Evolutionary conservation across 345 rosid genomes (phyloP).

Genomic region (Chamaenerion angustifolium): DNA sequence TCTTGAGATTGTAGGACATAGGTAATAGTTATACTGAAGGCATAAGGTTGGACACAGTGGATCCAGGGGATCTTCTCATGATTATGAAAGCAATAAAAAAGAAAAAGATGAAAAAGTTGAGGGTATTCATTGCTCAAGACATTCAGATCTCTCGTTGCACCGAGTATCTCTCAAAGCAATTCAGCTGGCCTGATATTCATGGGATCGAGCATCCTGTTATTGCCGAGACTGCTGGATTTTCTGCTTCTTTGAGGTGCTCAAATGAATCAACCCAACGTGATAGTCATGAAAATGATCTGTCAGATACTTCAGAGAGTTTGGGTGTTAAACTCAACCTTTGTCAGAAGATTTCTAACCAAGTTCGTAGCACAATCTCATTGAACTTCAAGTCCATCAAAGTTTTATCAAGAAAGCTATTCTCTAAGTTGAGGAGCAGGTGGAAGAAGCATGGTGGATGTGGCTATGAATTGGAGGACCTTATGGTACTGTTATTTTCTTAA

Average conservation of each 20-base stretch:
- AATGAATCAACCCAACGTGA: too few species aligned
- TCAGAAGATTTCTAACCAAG: too few species aligned
- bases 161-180: conserved; percentile 5
- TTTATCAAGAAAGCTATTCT: background rate
- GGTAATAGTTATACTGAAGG: conserved; percentile 15
- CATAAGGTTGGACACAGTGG: conserved; percentile 5
- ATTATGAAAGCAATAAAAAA: conserved; percentile 8
- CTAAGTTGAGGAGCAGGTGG: background rate
- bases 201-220: background rate
- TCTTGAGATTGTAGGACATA: too few species aligned
- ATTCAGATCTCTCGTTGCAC: conserved; percentile 10
- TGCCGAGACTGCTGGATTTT: background rate
- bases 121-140: conserved; percentile 11
- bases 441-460: background rate
- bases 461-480: background rate
- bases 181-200: conserved; percentile 6
- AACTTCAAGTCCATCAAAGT: too few species aligned
- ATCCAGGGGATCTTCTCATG: conserved; percentile 3
- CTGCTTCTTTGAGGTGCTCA: too few species aligned
- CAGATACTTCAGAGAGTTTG: too few species aligned
- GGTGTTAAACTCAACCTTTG: too few species aligned
- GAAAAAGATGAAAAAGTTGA: conserved; percentile 12
- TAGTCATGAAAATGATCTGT: too few species aligned
- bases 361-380: background rate
- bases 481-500: background rate